A percentile compares a stretch with the other conserved stretches of the same genome.
Evolutionary conservation across 1,284 basidiomycete genomes (phyloP).

Genomic region (Meira nashicola): DNA sequence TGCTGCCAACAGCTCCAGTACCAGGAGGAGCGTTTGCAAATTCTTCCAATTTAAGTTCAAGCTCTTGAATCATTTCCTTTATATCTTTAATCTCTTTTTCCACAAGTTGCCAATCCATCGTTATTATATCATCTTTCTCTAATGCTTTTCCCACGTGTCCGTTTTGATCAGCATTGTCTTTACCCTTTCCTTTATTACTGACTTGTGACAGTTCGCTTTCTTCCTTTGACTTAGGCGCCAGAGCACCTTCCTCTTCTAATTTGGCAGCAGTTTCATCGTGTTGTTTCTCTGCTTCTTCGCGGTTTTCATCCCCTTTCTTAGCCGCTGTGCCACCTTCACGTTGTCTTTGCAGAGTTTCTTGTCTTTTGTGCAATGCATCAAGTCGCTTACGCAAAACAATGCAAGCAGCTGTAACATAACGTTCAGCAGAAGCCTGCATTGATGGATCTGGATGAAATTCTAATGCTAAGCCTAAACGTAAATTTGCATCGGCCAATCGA

Average conservation of each 20-base stretch:
- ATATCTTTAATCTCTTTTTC: constrained; percentile 37
- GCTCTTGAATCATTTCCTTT: constrained; percentile 38
- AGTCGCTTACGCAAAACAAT: constrained; percentile 29
- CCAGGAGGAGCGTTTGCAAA: constrained; percentile 17
- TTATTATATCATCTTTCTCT: constrained; percentile 36
- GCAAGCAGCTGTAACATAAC: constrained; percentile 34
- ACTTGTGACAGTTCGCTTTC: not conserved
- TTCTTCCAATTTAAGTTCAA: constrained; percentile 47
- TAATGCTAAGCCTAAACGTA: constrained; percentile 47
- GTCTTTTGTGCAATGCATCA: constrained; percentile 25
- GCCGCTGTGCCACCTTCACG: constrained; percentile 1
- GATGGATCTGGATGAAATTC: constrained; percentile 45
- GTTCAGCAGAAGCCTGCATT: constrained; percentile 26
- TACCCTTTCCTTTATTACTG: constrained; percentile 11
- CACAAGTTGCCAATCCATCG: constrained; percentile 23
- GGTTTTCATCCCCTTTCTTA: constrained; percentile 4
- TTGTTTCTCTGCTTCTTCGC: constrained; percentile 13
- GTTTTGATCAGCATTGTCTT: constrained; percentile 6
- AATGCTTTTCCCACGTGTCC: not conserved
- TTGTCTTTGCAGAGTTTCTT: constrained; percentile 1
- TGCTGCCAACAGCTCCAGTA: not conserved
- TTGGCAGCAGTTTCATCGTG: constrained; percentile 3
- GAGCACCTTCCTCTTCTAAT: not conserved
- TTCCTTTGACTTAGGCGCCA: constrained; percentile 1
- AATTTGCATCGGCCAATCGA: constrained; percentile 45